Percentiles rank a stretch among this genome's conserved stretches.
Evolutionary conservation across 106 monocot genomes (phyloP).

Genomic region (Dioscorea zingiberensis): DNA sequence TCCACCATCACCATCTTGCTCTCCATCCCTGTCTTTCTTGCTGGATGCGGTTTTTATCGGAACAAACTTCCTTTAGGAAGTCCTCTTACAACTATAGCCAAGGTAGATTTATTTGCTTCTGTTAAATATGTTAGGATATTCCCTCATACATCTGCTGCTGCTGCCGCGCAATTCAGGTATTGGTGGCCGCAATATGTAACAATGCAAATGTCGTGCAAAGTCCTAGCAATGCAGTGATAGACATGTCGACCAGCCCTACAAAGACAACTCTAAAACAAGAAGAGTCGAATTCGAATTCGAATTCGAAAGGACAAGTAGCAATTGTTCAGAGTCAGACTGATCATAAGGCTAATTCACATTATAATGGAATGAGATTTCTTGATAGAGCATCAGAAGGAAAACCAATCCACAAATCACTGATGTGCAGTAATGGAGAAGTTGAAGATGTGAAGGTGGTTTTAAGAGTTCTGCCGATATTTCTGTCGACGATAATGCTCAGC

Average conservation of each 20-base stretch:
- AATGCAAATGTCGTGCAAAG: constrained; percentile 6
- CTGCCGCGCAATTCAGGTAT: constrained; percentile 34
- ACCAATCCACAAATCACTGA: constrained; percentile 18
- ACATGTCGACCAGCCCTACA: constrained; percentile 30
- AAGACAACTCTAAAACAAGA: constrained; percentile 4
- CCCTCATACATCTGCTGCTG: too few species aligned
- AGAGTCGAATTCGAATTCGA: not conserved
- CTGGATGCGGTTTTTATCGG: constrained; percentile 37
- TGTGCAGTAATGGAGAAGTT: constrained; percentile 41
- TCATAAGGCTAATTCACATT: not conserved
- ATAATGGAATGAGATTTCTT: constrained; percentile 31
- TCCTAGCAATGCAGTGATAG: constrained; percentile 25
- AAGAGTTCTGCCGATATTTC: constrained; percentile 62
- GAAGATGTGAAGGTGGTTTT: constrained; percentile 70
- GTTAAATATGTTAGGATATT: too few species aligned
- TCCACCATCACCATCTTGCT: constrained; percentile 56
- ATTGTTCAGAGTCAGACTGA: too few species aligned
- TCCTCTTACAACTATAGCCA: constrained; percentile 64
- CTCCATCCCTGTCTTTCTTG: constrained; percentile 59
- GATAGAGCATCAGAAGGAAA: constrained; percentile 47
- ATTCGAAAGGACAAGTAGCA: too few species aligned
- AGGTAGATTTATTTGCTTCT: constrained; percentile 30
- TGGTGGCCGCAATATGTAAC: constrained; percentile 26
- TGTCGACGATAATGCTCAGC: constrained; percentile 81
- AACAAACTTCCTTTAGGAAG: constrained; percentile 69